A percentile compares a stretch with the other conserved stretches of the same genome.
phyloP scores from a whole-genome alignment of 306 rosid species.

The Sicyos edulis region DNA sequence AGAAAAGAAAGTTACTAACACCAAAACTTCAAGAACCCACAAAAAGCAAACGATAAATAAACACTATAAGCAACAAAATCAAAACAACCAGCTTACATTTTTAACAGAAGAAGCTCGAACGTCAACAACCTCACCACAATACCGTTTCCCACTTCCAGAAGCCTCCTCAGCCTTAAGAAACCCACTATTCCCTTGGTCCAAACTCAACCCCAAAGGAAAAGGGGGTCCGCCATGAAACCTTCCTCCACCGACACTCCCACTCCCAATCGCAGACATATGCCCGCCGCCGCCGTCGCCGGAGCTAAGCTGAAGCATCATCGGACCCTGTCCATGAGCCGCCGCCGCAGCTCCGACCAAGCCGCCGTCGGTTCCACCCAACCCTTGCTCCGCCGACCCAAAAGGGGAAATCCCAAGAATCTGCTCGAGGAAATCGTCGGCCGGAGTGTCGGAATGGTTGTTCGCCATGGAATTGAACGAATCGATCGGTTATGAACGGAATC shows the following conservation, averaged over 20 bases:
- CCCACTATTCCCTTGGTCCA: constrained; percentile 74
- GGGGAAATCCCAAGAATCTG: constrained; percentile 74
- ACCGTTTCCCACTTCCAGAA: constrained; percentile 76
- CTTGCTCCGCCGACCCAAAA: constrained; percentile 54
- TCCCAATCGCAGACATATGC: constrained; percentile 40
- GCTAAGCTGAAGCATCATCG: constrained; percentile 83
- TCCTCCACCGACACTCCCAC: constrained; percentile 27
- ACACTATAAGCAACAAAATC: not conserved
- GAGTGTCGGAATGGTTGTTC: constrained; percentile 62
- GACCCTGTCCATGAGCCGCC: constrained; percentile 23
- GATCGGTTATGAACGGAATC: not conserved
- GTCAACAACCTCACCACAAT: constrained; percentile 62
- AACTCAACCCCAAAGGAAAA: constrained; percentile 75
- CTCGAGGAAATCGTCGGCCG: constrained; percentile 80
- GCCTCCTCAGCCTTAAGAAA: constrained; percentile 77
- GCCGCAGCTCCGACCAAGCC: constrained; percentile 36
- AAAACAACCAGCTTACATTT: constrained; percentile 42
- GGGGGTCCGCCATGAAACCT: constrained; percentile 53
- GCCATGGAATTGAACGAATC: constrained; percentile 42
- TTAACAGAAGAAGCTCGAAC: constrained; percentile 48
- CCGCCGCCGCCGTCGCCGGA: constrained; percentile 49
- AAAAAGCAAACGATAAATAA: not conserved
- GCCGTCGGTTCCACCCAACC: constrained; percentile 41
- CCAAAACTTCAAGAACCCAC: constrained; percentile 16
- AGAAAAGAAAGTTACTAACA: not conserved